Conservation (phyloP, 106 monocot genomes). For the Cymbidium sinense region DNA sequence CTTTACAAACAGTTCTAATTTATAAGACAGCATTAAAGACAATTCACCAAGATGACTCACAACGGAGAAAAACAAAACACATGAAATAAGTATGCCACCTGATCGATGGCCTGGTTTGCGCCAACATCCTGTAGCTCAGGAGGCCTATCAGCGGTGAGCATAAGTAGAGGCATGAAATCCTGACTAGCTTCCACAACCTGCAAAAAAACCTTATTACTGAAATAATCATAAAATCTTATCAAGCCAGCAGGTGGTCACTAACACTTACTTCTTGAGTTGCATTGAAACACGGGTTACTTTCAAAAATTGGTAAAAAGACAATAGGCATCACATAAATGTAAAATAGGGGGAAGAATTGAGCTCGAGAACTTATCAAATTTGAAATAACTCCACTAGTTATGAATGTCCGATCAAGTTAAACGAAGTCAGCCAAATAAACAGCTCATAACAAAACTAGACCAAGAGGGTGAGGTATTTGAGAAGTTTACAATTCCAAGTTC, state of each 20-base stretch:
- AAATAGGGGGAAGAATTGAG: background rate
- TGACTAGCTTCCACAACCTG: constrained; percentile 95
- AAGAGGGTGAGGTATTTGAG: background rate
- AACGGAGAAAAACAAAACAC: background rate
- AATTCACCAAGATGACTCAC: background rate
- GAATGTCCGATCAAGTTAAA: background rate
- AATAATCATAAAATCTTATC: background rate
- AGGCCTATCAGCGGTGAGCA: constrained; percentile 93
- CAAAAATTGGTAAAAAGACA: too few species aligned
- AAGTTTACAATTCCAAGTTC: background rate
- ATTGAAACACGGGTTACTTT: background rate
- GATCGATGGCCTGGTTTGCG: constrained; percentile 89
- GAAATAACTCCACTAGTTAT: background rate
- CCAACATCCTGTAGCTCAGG: constrained; percentile 71
- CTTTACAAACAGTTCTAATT: background rate
- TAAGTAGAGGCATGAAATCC: constrained; percentile 66
- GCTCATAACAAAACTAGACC: background rate
- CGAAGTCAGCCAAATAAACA: background rate
- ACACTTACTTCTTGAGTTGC: background rate
- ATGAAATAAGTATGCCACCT: constrained; percentile 30
- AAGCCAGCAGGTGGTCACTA: background rate
- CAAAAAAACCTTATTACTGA: constrained; percentile 2
- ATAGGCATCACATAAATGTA: background rate
- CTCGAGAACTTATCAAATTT: background rate
- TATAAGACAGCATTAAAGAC: background rate